These are phyloP conservation scores for Calonectria crousiana DNA, from an alignment of 2,329 filamentous ascomycete species.

Conservation along the genomic window DNA sequence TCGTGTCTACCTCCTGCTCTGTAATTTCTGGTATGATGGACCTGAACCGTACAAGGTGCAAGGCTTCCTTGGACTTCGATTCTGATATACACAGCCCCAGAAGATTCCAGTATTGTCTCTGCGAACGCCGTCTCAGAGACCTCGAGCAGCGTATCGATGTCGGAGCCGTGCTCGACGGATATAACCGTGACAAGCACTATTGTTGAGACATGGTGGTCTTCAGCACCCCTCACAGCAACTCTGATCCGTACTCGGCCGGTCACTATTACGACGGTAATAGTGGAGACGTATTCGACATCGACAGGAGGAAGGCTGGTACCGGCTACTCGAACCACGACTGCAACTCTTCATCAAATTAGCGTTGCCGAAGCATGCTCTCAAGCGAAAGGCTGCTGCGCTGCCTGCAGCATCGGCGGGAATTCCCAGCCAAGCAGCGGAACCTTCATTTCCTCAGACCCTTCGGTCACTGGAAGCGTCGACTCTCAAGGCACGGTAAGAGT, in stretches of 20 bases:
- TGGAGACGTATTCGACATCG: slow-evolving; percentile 44
- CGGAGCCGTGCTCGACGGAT: slow-evolving; percentile 39
- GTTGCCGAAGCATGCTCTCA: slow-evolving; percentile 30
- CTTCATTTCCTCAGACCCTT: background rate
- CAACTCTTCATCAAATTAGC: slow-evolving; percentile 36
- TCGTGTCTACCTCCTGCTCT: slow-evolving; percentile 34
- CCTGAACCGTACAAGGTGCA: background rate
- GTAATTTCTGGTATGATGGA: slow-evolving; percentile 32
- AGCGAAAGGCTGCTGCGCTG: slow-evolving; percentile 32
- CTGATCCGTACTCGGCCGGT: slow-evolving; percentile 36
- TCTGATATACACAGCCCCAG: slow-evolving; percentile 20
- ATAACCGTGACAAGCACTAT: slow-evolving; percentile 42
- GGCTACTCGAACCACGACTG: slow-evolving; percentile 37
- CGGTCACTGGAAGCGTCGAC: background rate
- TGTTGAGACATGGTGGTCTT: slow-evolving; percentile 41
- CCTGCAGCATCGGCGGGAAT: slow-evolving; percentile 24
- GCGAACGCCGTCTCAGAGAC: background rate
- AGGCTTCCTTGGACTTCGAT: slow-evolving; percentile 4
- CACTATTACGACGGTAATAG: slow-evolving; percentile 38
- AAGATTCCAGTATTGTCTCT: slow-evolving; percentile 14
- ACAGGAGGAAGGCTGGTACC: slow-evolving; percentile 35
- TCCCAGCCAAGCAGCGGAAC: background rate
- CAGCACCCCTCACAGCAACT: slow-evolving; percentile 28
- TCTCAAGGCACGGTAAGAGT: background rate
- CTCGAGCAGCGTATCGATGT: background rate